Evolutionary conservation across 2,329 filamentous ascomycete species (phyloP).

Genomic region (Paracoccidioides lutzii): DNA sequence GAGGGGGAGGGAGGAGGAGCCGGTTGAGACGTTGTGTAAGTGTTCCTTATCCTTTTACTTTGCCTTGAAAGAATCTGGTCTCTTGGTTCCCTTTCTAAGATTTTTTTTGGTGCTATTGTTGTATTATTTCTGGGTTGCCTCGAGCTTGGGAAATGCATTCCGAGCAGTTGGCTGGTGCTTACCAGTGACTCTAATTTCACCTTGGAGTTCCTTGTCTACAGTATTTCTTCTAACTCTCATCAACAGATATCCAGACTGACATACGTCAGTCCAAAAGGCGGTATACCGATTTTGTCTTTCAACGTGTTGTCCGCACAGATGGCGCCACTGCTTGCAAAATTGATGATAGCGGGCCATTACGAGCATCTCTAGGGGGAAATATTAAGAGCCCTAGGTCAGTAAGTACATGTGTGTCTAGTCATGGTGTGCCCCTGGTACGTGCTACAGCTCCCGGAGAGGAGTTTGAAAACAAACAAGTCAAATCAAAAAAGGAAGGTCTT

Average conservation of each 20-base stretch:
- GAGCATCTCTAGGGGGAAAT: not conserved
- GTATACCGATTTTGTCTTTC: slow-evolving; percentile 37
- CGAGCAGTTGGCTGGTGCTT: not conserved
- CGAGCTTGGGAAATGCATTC: not conserved
- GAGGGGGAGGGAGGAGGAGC: slow-evolving; percentile 43
- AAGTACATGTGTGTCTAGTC: slow-evolving; percentile 8
- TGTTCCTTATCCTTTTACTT: slow-evolving; percentile 8
- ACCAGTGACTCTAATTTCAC: not conserved
- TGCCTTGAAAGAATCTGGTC: not conserved
- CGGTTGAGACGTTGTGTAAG: slow-evolving; percentile 42
- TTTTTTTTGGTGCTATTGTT: not conserved
- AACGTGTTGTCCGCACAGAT: slow-evolving; percentile 24
- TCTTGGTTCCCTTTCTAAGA: not conserved
- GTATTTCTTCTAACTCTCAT: not conserved
- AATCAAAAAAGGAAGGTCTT: slow-evolving; percentile 1
- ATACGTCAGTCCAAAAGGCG: slow-evolving; percentile 34
- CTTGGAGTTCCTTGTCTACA: not conserved
- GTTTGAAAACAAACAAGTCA: slow-evolving; percentile 18
- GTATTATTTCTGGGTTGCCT: not conserved
- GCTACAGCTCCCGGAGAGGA: slow-evolving; percentile 32
- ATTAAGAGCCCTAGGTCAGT: not conserved
- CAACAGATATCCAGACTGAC: slow-evolving; percentile 33
- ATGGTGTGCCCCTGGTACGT: slow-evolving; percentile 28
- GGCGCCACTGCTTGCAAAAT: slow-evolving; percentile 9
- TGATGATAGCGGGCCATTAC: slow-evolving; percentile 6